phyloP scores from a whole-genome alignment of 139 green algal species.

The Chlorella sp. region DNA sequence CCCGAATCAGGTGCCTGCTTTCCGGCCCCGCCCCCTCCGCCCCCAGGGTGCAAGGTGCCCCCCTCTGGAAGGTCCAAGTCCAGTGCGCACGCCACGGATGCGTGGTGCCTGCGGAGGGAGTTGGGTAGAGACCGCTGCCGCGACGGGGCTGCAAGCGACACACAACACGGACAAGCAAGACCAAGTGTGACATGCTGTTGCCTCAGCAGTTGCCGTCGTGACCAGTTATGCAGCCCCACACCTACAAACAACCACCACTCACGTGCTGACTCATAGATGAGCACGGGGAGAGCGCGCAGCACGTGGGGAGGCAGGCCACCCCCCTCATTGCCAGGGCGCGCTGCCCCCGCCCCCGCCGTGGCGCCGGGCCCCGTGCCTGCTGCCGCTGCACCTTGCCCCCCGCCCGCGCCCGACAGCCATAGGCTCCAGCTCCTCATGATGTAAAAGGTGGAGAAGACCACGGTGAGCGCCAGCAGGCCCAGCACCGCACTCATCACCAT shows the following conservation, averaged over 20 bases:
- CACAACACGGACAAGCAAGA: neutral
- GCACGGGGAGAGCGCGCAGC: conserved; percentile 14
- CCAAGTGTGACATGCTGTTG: neutral
- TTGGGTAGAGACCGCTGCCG: neutral
- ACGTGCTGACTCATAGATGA: conserved; percentile 17
- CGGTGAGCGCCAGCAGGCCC: conserved; percentile 55
- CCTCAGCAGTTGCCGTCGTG: neutral
- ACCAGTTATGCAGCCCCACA: neutral
- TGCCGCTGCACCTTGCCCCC: no score
- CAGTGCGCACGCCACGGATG: neutral
- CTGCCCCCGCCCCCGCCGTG: neutral
- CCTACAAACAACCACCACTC: neutral
- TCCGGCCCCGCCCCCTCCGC: neutral
- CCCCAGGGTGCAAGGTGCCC: neutral
- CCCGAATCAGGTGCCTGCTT: neutral
- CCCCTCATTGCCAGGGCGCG: neutral
- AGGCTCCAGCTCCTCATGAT: conserved; percentile 40
- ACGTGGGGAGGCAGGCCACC: conserved; percentile 4
- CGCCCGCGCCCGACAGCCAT: conserved; percentile 23
- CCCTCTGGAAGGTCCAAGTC: neutral
- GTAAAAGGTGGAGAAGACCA: conserved; percentile 65
- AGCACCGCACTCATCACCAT: conserved; percentile 62
- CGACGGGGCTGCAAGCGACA: neutral
- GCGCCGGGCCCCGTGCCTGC: neutral
- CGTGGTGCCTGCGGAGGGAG: neutral